Percentiles rank a stretch among this genome's conserved stretches.
Evolutionary conservation across 768 basidiomycete genomes (phyloP).

Genomic region (Termitomyces sp.): DNA sequence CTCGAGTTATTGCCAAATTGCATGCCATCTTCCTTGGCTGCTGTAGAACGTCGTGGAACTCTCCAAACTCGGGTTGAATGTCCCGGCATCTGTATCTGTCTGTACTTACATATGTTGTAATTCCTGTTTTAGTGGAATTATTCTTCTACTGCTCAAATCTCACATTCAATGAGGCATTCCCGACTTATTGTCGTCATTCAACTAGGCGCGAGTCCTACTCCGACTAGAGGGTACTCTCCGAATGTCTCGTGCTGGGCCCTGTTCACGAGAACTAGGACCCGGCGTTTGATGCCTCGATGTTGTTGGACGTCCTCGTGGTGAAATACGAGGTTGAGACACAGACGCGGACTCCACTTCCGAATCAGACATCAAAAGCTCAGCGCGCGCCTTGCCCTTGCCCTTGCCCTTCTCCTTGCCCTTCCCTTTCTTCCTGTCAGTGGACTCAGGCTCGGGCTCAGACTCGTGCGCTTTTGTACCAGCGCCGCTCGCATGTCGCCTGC

Average conservation of each 20-base stretch:
- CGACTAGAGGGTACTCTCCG: background rate
- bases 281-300: constrained; percentile 3
- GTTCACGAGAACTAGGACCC: background rate
- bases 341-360: background rate
- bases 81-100: no score
- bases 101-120: no score
- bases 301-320: background rate
- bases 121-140: no score
- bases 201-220: background rate
- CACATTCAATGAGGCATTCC: no score
- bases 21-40: no score
- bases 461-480: background rate
- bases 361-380: background rate
- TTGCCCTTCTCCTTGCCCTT: background rate
- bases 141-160: no score
- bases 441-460: background rate
- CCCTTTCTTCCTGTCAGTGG: background rate
- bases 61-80: no score
- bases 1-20: no score
- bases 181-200: no score
- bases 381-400: background rate
- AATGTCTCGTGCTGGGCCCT: background rate
- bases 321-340: background rate
- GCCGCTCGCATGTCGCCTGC: background rate
- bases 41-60: no score